Evolutionary conservation across 139 green algal species (phyloP).

Genomic region (Coelastrella sp.): DNA sequence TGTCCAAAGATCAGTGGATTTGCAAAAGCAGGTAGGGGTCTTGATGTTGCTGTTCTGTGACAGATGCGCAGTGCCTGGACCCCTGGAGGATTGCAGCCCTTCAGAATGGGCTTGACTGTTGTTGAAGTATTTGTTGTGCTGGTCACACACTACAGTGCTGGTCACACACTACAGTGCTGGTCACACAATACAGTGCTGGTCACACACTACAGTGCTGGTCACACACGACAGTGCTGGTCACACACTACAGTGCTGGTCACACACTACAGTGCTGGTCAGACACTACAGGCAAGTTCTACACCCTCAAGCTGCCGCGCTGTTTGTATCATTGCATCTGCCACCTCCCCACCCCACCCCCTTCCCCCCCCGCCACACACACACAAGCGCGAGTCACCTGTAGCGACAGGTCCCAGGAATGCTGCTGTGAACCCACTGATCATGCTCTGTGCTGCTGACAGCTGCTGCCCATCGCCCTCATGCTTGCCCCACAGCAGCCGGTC

Average conservation of each 20-base stretch:
- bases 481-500: slow-evolving; percentile 86
- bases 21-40: not conserved
- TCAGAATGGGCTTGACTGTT: no score
- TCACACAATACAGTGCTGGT: no score
- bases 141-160: not conserved
- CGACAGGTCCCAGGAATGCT: slow-evolving; percentile 84
- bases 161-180: not conserved
- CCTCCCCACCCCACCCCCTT: not conserved
- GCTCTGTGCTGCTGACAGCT: slow-evolving; percentile 72
- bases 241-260: no score
- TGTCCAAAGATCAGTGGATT: not conserved
- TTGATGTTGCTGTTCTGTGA: no score
- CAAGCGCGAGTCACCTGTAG: slow-evolving; percentile 66
- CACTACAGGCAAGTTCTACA: not conserved
- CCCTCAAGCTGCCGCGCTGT: not conserved
- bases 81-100: no score
- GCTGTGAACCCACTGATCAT: slow-evolving; percentile 90
- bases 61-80: no score
- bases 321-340: not conserved
- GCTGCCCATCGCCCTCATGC: slow-evolving; percentile 85
- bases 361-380: not conserved
- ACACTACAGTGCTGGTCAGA: not conserved
- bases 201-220: no score
- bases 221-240: no score
- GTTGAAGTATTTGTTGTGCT: no score